These are phyloP conservation scores for Pythium sukuiense DNA, from an alignment of 352 stramenopile species.

Conservation along the genomic window DNA sequence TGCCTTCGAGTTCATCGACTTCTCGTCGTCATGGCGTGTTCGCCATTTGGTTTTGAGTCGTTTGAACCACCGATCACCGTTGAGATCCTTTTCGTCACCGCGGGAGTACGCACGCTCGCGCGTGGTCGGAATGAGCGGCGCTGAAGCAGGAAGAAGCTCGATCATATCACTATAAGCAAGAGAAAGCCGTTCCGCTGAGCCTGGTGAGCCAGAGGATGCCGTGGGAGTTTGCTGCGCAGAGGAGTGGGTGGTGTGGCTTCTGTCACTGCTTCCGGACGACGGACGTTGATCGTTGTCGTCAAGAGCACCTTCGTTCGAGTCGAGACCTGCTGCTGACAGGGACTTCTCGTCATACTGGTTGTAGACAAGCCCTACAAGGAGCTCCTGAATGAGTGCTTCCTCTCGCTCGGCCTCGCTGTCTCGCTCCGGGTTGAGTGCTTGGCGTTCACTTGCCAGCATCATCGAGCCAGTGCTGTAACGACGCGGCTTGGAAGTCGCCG, in stretches of 20 bases:
- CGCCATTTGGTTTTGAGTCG: slow-evolving; percentile 14
- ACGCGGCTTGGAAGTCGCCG: slow-evolving; percentile 1
- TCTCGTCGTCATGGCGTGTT: slow-evolving; percentile 1
- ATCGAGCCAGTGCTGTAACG: slow-evolving; percentile 22
- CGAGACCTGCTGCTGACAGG: background rate
- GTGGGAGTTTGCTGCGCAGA: background rate
- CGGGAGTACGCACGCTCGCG: background rate
- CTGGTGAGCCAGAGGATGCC: background rate
- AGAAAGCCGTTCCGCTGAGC: background rate
- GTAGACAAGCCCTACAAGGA: slow-evolving; percentile 9
- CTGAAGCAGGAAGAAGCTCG: background rate
- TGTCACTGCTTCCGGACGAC: background rate
- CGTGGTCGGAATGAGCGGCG: background rate
- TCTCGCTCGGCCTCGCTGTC: slow-evolving; percentile 15
- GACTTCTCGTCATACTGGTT: slow-evolving; percentile 5
- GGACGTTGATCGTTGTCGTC: background rate
- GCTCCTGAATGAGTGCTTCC: slow-evolving; percentile 15
- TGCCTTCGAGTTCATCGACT: background rate
- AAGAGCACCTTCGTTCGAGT: background rate
- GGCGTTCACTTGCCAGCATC: slow-evolving; percentile 6
- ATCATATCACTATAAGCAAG: background rate
- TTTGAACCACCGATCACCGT: slow-evolving; percentile 1
- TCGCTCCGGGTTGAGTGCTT: background rate
- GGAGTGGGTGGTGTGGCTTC: background rate
- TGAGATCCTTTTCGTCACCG: background rate